A percentile compares a stretch with the other conserved stretches of the same genome.
phyloP scores from a whole-genome alignment of 1,284 basidiomycete species.

The Hemileia vastatrix region DNA sequence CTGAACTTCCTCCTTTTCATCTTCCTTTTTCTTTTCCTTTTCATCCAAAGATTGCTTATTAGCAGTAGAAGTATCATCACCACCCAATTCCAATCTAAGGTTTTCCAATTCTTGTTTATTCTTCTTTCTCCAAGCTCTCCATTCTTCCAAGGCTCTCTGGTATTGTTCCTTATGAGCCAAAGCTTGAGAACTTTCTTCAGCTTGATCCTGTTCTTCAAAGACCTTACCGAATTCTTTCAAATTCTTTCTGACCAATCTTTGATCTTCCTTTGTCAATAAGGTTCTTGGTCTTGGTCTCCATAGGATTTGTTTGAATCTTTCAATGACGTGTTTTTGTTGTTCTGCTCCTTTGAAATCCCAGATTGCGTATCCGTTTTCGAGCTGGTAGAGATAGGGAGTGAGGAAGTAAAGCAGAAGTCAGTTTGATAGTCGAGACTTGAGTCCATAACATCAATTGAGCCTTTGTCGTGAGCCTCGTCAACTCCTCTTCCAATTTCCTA shows the following conservation, averaged over 20 bases:
- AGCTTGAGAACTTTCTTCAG: conserved; percentile 40
- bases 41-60: conserved; percentile 25
- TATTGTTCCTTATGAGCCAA: conserved; percentile 40
- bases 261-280: conserved; percentile 40
- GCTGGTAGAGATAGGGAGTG: conserved; percentile 1
- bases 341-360: conserved; percentile 44
- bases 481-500: no score
- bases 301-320: conserved; percentile 45
- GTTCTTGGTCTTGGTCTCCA: conserved; percentile 42
- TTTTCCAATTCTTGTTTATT: conserved; percentile 32
- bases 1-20: not conserved
- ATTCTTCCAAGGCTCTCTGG: conserved; percentile 41
- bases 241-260: conserved; percentile 40
- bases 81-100: conserved; percentile 30
- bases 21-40: no score
- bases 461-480: no score
- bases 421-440: not conserved
- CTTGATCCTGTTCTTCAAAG: conserved; percentile 43
- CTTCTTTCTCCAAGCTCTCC: conserved; percentile 40
- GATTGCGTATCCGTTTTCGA: conserved; percentile 43
- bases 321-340: conserved; percentile 42
- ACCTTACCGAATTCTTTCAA: conserved; percentile 38
- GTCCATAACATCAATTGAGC: no score
- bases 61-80: conserved; percentile 17
- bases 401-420: not conserved